A percentile compares a stretch with the other conserved stretches of the same genome.
phyloP scores from a whole-genome alignment of 495 filamentous ascomycete species.

The Niebla homalea region DNA sequence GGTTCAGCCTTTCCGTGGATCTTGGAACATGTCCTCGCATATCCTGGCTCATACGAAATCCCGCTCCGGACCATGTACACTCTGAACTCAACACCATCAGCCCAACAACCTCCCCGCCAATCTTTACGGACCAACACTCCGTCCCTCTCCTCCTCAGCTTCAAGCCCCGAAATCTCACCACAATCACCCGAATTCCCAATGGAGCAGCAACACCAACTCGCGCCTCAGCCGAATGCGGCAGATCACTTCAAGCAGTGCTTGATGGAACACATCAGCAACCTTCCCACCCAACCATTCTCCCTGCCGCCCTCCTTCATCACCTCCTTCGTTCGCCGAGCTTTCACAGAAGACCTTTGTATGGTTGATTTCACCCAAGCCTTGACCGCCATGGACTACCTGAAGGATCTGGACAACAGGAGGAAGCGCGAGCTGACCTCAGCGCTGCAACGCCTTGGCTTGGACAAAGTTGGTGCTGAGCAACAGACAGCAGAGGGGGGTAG shows the following conservation, averaged over 20 bases:
- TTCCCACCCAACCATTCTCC: constrained; percentile 50
- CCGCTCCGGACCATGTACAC: constrained; percentile 63
- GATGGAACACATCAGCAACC: constrained; percentile 47
- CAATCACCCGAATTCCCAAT: constrained; percentile 22
- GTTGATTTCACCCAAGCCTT: constrained; percentile 64
- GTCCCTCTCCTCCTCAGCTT: constrained; percentile 25
- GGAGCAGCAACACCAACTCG: constrained; percentile 23
- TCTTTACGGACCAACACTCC: constrained; percentile 21
- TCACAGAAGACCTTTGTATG: constrained; percentile 38
- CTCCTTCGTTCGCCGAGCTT: constrained; percentile 50
- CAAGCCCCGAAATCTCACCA: constrained; percentile 25
- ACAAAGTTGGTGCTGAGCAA: constrained; percentile 23
- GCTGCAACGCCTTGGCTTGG: constrained; percentile 31
- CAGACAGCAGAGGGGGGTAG: constrained; percentile 28
- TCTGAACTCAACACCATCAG: constrained; percentile 47
- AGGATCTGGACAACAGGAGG: constrained; percentile 51
- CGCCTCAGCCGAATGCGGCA: constrained; percentile 29
- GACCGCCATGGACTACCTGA: constrained; percentile 58
- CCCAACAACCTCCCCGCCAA: constrained; percentile 27
- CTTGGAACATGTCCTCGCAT: constrained; percentile 54
- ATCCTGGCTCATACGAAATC: constrained; percentile 56
- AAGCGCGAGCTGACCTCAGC: constrained; percentile 43
- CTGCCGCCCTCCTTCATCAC: constrained; percentile 56
- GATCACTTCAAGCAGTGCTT: constrained; percentile 50
- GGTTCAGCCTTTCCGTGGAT: constrained; percentile 43